Evolutionary conservation across 257 asterid genomes (phyloP).

Genomic region (Solanum chiquidenum): DNA sequence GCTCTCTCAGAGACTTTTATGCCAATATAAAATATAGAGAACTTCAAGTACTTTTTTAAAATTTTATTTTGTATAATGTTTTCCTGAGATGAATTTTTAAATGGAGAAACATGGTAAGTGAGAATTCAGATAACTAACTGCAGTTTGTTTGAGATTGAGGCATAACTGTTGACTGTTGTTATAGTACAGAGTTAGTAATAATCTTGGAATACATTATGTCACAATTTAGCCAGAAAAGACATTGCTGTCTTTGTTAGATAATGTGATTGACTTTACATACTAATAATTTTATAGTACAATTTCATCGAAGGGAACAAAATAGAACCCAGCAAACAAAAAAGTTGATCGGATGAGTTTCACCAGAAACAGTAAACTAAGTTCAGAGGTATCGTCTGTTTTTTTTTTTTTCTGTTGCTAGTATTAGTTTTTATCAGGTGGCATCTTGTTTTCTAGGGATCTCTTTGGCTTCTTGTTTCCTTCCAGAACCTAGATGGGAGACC

Average conservation of each 20-base stretch:
- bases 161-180: not conserved
- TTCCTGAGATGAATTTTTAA: not conserved
- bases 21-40: not conserved
- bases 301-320: not conserved
- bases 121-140: not conserved
- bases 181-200: not conserved
- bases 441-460: not conserved
- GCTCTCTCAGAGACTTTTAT: not conserved
- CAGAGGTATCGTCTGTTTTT: not conserved
- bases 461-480: constrained; percentile 23
- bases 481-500: constrained; percentile 66
- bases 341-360: not conserved
- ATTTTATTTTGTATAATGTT: not conserved
- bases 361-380: not conserved
- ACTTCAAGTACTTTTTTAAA: not conserved
- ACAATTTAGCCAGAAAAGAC: not conserved
- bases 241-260: not conserved
- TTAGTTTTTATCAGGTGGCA: not conserved
- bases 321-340: not conserved
- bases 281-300: not conserved
- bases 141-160: not conserved
- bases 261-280: not conserved
- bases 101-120: not conserved
- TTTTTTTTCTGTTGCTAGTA: not conserved
- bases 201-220: not conserved